Evolutionary conservation across 129 eudicot species (phyloP).

Genomic region (Flaveria ramosissima): DNA sequence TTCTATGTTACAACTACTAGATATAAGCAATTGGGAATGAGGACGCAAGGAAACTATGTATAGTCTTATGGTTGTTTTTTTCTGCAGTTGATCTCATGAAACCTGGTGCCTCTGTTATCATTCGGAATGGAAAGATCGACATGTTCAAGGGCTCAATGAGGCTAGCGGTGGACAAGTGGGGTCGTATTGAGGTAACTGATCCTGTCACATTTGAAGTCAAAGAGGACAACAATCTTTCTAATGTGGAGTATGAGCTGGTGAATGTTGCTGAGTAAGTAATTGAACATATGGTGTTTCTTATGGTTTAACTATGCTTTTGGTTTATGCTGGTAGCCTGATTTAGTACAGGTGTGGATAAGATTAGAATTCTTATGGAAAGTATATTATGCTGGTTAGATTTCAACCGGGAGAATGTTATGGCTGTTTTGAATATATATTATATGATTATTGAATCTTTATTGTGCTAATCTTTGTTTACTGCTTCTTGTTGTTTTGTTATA

Average conservation of each 20-base stretch:
- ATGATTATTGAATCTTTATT: background rate
- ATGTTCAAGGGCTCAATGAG: constrained; percentile 49
- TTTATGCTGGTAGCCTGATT: constrained; percentile 20
- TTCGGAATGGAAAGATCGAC: constrained; percentile 42
- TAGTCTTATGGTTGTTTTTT: background rate
- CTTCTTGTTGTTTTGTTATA: background rate
- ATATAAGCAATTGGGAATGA: background rate
- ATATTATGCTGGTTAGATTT: constrained; percentile 23
- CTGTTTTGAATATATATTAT: constrained; percentile 21
- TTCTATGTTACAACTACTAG: background rate
- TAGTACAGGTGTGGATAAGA: constrained; percentile 15
- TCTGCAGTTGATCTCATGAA: constrained; percentile 45
- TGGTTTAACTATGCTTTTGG: constrained; percentile 10
- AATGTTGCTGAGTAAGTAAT: constrained; percentile 41
- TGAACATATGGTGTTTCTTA: constrained; percentile 10
- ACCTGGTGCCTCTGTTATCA: constrained; percentile 39
- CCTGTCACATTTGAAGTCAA: constrained; percentile 31
- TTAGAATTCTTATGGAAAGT: constrained; percentile 10
- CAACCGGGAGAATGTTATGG: constrained; percentile 19
- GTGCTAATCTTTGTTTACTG: background rate
- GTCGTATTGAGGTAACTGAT: constrained; percentile 43
- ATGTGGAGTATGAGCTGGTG: constrained; percentile 50
- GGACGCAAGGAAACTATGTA: background rate
- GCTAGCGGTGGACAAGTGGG: constrained; percentile 52
- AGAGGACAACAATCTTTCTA: constrained; percentile 46